A percentile compares a stretch with the other conserved stretches of the same genome.
phyloP scores from a whole-genome alignment of 1,284 basidiomycete genomes.

The Thelephora terrestris region DNA sequence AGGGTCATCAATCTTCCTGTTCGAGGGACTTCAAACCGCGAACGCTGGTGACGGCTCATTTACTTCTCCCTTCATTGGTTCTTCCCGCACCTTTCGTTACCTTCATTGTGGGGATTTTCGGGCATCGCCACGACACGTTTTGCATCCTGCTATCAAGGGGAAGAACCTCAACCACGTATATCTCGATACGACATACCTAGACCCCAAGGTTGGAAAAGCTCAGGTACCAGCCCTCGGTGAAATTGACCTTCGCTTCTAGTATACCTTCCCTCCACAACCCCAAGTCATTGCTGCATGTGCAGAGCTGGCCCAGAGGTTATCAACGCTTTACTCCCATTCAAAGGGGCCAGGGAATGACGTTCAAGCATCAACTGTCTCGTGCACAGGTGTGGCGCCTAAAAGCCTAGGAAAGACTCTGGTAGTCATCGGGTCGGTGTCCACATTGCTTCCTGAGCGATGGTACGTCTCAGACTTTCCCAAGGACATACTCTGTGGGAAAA shows the following conservation, averaged over 20 bases:
- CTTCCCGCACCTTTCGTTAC: conserved; percentile 69
- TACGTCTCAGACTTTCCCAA: conserved; percentile 19
- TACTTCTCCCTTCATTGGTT: conserved; percentile 64
- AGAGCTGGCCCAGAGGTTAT: conserved; percentile 52
- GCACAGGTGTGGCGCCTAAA: conserved; percentile 14
- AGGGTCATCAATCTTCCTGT: conserved; percentile 89
- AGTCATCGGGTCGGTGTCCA: conserved; percentile 65
- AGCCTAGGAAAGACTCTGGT: conserved; percentile 43
- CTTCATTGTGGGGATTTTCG: conserved; percentile 95
- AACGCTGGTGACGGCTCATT: conserved; percentile 77
- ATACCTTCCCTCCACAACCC: conserved; percentile 92
- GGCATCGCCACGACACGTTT: conserved; percentile 74
- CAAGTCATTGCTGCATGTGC: conserved; percentile 90
- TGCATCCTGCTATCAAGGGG: conserved; percentile 73
- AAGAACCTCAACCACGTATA: conserved; percentile 84
- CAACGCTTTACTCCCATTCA: no score
- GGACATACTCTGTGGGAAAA: conserved; percentile 95
- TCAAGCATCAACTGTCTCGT: conserved; percentile 8
- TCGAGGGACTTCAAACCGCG: conserved; percentile 84
- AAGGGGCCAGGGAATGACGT: no score
- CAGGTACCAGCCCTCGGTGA: not conserved
- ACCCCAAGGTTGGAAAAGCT: conserved; percentile 54
- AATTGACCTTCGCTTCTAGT: conserved; percentile 32
- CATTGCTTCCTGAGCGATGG: not conserved
- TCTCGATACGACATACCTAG: conserved; percentile 94